Conservation (phyloP, 2,329 filamentous ascomycete species). For the Colletotrichum horii region DNA sequence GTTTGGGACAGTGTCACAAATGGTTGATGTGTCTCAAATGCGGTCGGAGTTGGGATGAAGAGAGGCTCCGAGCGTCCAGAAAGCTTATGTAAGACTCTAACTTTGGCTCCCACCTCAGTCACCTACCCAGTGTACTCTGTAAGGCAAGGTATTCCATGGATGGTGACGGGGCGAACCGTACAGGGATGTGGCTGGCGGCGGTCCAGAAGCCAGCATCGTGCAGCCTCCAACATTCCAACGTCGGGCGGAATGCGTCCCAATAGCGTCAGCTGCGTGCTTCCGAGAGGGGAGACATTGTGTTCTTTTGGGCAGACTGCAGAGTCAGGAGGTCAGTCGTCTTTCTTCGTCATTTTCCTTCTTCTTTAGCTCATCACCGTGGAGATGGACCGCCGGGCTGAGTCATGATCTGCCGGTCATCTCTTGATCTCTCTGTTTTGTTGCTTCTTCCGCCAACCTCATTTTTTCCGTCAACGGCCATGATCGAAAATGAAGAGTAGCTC, state of each 20-base stretch:
- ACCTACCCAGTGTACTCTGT: background rate
- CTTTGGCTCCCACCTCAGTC: background rate
- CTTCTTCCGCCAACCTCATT: background rate
- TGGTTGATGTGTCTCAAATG: constrained; percentile 18
- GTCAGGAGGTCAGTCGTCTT: background rate
- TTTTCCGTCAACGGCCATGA: background rate
- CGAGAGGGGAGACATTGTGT: background rate
- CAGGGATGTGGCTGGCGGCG: background rate
- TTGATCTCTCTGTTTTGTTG: background rate
- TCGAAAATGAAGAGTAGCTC: background rate
- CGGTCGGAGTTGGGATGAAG: constrained; percentile 17
- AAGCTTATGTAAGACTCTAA: constrained; percentile 13
- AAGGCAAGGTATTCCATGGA: background rate
- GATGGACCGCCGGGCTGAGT: background rate
- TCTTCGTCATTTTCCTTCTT: background rate
- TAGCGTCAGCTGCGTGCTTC: background rate
- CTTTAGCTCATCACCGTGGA: background rate
- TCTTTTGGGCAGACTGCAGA: background rate
- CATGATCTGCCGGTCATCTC: background rate
- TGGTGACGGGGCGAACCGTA: background rate
- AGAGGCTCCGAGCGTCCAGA: constrained; percentile 14
- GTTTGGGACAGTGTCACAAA: constrained; percentile 20
- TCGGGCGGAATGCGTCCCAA: background rate
- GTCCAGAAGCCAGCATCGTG: background rate
- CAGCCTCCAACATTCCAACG: background rate